Base-by-base conservation (phyloP, 108 stramenopile species). In the Fistulifera solaris region DNA sequence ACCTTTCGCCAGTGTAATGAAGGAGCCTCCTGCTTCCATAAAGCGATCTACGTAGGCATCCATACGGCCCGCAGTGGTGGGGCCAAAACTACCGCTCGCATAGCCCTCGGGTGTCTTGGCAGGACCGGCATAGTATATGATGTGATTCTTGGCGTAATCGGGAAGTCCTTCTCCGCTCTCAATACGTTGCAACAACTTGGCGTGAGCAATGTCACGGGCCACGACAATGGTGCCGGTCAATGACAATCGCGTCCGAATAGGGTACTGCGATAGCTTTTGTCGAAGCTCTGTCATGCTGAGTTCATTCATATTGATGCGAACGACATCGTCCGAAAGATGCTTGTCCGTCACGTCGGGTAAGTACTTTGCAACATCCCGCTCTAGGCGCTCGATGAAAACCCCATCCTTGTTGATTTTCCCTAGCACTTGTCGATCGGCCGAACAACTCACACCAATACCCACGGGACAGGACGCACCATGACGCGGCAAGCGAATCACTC, bases 51-150 rank as follows among this genome's bases (percentile, higher is more conserved):
- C 94, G 61, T 97, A 97, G 1, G 85, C 75, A 79, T 97, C 96
- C 96, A 97, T 97, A 42, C 96, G 68, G n/a, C 96, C 96, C 11
- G 96, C 96, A 7, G 96, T 94, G n/a, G 94, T 97, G 1, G 94
- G 96, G 6, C 96, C 94, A 59, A 96, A 97, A 16, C 78, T 81
- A 19, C 96, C 96, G 38, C 88, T 91, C 8, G 96, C 94, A 58
- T 93, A 93, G 5, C 96, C 96, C 23, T 94, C 88, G 0, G 96
- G 96, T 18, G 94, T 97, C 69, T 96, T 95, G 18, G 96, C 96
- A 6, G 94, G 96, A 26, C 96, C 96, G 40, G 96, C 96, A 35
- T 96, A 97, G 75, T 97, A 97, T 17, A 97, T 88, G 42, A 95
- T 94, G 56, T 94, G 81, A 46, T 95, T 75, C 71, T 94, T 94